Evolutionary conservation across 2,329 filamentous ascomycete species (phyloP).

Genomic region (Trichophyton equinum): DNA sequence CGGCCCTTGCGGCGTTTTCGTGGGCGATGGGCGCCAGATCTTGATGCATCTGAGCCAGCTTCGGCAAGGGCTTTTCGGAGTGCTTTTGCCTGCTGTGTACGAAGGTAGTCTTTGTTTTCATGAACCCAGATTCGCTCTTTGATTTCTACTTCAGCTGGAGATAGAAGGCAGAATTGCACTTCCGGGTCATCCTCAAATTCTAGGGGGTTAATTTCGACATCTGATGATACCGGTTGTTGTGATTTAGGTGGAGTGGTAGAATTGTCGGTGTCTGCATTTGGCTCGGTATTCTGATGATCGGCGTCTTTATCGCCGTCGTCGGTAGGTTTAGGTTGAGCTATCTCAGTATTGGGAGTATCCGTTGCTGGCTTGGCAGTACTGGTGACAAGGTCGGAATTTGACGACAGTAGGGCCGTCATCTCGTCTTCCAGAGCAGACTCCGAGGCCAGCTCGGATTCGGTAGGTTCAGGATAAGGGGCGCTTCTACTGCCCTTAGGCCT

Average conservation of each 20-base stretch:
- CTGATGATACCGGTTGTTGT: conserved; percentile 40
- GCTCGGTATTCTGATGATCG: conserved; percentile 22
- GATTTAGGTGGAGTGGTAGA: conserved; percentile 7
- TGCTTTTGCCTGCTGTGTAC: conserved; percentile 70
- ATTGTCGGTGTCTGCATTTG: conserved; percentile 4
- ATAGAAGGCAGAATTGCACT: conserved; percentile 65
- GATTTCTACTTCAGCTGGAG: conserved; percentile 58
- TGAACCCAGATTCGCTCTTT: conserved; percentile 94
- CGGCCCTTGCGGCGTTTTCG: conserved; percentile 39
- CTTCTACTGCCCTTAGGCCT: conserved; percentile 23
- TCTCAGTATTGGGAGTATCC: not conserved
- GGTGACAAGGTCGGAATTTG: conserved; percentile 27
- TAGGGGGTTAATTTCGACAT: conserved; percentile 53
- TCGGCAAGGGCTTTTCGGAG: conserved; percentile 57
- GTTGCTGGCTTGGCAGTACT: conserved; percentile 13
- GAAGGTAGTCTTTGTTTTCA: conserved; percentile 86
- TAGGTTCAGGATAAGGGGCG: conserved; percentile 36
- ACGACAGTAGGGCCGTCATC: conserved; percentile 53
- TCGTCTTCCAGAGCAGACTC: conserved; percentile 52
- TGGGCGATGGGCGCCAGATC: conserved; percentile 28
- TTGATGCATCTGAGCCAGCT: conserved; percentile 30
- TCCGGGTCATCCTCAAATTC: conserved; percentile 88
- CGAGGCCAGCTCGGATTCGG: conserved; percentile 48
- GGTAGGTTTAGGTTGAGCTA: not conserved
- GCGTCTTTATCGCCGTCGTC: not conserved